phyloP scores from a whole-genome alignment of 768 basidiomycete species.

The Amanita muscaria region DNA sequence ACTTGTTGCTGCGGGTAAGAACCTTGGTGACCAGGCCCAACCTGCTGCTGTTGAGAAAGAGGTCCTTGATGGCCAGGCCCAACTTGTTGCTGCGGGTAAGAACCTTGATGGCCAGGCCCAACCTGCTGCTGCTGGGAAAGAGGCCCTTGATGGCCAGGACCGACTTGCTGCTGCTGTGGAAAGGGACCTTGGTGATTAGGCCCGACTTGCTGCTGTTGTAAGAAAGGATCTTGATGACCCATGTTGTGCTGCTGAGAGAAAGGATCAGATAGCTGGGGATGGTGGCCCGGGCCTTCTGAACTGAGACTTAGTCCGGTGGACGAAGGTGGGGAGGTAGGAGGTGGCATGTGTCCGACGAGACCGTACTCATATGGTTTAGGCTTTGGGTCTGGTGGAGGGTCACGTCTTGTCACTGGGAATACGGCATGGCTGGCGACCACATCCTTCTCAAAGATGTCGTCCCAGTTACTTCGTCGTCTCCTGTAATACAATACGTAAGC shows the following conservation, averaged over 20 bases:
- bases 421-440: constrained; percentile 10
- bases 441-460: constrained; percentile 18
- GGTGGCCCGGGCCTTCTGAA: constrained; percentile 14
- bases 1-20: too few species aligned
- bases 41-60: background rate
- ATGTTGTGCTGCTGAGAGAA: background rate
- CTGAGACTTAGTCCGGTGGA: constrained; percentile 21
- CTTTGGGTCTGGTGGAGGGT: constrained; percentile 16
- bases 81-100: background rate
- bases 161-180: too few species aligned
- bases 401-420: background rate
- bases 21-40: background rate
- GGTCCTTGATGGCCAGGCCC: background rate
- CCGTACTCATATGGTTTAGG: constrained; percentile 60
- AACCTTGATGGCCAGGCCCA: too few species aligned
- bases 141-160: too few species aligned
- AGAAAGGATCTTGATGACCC: too few species aligned
- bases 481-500: constrained; percentile 8
- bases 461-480: constrained; percentile 17
- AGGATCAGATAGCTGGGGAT: background rate
- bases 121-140: too few species aligned
- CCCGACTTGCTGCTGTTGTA: too few species aligned
- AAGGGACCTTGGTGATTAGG: too few species aligned
- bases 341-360: constrained; percentile 40
- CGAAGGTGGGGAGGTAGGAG: constrained; percentile 27